phyloP scores from a whole-genome alignment of 176 grass and related monocot genomes.

The Ananas comosus region DNA sequence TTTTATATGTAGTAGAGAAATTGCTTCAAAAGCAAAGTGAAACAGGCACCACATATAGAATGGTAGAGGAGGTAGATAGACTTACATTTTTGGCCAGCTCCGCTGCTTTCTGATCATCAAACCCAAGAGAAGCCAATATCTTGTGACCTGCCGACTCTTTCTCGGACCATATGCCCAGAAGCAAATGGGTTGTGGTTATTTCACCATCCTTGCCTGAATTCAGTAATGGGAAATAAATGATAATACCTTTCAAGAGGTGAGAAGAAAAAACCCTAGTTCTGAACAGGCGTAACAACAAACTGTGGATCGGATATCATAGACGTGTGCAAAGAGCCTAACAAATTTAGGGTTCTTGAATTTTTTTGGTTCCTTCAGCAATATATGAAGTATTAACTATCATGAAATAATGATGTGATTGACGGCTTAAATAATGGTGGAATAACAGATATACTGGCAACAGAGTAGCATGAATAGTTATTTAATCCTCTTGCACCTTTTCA shows the following conservation, averaged over 20 bases:
- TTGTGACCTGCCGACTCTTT: conserved; percentile 78
- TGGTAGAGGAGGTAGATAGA: not conserved
- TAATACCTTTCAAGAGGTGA: not conserved
- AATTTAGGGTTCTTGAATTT: no score
- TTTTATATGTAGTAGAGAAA: not conserved
- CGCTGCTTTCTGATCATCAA: conserved; percentile 66
- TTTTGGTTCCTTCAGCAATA: no score
- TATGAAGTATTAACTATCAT: no score
- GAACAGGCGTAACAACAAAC: no score
- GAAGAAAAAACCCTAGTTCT: no score
- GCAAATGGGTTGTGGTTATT: conserved; percentile 64
- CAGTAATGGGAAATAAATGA: not conserved
- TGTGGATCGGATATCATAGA: no score
- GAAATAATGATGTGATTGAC: no score
- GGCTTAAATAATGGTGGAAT: no score
- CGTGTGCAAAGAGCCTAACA: no score
- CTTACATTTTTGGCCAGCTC: conserved; percentile 59
- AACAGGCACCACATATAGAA: conserved; percentile 3
- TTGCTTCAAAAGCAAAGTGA: conserved; percentile 14
- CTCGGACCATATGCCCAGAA: conserved; percentile 83
- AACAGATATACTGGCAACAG: no score
- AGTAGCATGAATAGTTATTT: no score
- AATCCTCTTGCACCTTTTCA: no score
- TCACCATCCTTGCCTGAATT: conserved; percentile 56
- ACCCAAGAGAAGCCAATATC: conserved; percentile 61